Evolutionary conservation across 2,329 filamentous ascomycete genomes (phyloP).

Genomic region (Chalara sp.): DNA sequence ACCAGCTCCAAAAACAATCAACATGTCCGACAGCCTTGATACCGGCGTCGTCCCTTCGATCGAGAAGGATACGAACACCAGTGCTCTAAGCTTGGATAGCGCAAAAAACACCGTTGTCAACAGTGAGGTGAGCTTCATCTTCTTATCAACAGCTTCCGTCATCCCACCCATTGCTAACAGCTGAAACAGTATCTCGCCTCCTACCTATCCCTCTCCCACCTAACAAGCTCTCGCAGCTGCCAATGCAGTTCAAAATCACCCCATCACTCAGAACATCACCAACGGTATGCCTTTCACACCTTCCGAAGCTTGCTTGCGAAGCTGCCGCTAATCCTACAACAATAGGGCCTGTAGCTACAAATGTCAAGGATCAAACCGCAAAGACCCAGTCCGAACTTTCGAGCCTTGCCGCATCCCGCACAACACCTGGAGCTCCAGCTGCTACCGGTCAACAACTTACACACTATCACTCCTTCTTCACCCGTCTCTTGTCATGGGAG

Average conservation of each 20-base stretch:
- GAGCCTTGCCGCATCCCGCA: conserved; percentile 50
- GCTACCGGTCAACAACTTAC: conserved; percentile 58
- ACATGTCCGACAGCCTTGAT: conserved; percentile 17
- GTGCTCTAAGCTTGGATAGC: conserved; percentile 10
- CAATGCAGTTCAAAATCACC: conserved; percentile 25
- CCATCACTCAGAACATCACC: conserved; percentile 24
- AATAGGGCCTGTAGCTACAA: conserved; percentile 52
- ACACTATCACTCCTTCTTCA: conserved; percentile 67
- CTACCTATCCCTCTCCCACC: conserved; percentile 8
- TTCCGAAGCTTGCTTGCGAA: conserved; percentile 1
- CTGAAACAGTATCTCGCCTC: conserved; percentile 19
- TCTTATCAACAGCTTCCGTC: background rate
- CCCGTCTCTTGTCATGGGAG: conserved; percentile 62
- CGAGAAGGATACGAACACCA: conserved; percentile 10
- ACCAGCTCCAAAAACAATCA: background rate
- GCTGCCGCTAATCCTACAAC: conserved; percentile 6
- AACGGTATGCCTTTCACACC: conserved; percentile 19
- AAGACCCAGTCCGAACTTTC: conserved; percentile 51
- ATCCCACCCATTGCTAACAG: conserved; percentile 13
- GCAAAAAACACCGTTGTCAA: conserved; percentile 18
- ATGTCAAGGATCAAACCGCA: conserved; percentile 47
- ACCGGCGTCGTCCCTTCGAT: conserved; percentile 16
- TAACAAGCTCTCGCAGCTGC: conserved; percentile 21
- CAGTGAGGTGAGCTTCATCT: conserved; percentile 21
- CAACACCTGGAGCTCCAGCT: conserved; percentile 44